Base-by-base conservation (phyloP, 75 land plant species). In the Pinus taeda region DNA sequence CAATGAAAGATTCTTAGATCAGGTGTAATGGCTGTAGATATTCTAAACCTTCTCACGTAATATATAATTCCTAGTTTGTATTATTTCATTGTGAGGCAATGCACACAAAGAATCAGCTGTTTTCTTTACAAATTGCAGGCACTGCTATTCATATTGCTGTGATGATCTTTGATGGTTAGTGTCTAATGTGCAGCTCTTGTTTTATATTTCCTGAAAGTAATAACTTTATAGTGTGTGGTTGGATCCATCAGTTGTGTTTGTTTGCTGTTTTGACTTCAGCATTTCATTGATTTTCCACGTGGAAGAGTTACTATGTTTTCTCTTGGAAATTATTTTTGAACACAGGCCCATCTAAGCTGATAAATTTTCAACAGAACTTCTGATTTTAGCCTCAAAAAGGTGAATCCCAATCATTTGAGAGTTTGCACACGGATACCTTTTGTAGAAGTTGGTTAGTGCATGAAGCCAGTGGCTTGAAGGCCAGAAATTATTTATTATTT, bases 41-140 rank as follows among this genome's bases (percentile, higher is more conserved):
- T 12, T 37, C 8, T 69, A 55, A 33, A 37, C 72, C 45, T 39
- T 69, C 72, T 69, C 42, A 69, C 6, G 49, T 21, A 69, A 69
- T 18, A 42, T 69, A 22, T 69, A 69, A 69, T 42, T 21, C n/a
- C 45, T 53, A 17, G 42, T 30, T 69, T 69, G 72, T 69, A 69
- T 69, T 37, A 20, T 39, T 67, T 69, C 49, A 9, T 69, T 53
- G 55, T 42, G n/a, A 20, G 72, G 53, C 49, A 69, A 69, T 69
- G 42, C 49, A 69, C 49, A 69, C 49, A 69, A 69, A 69, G 49
- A 20, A 42, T 42, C 69, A 33, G 22, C 42, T n/a, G 21, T 39
- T 42, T 69, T 69, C 72, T 42, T 69, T 37, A 69, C 72, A 69
- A 69, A 22, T 39, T 69, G 72, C 72, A 69, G 72, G 72, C 42